Conservation (phyloP, 495 filamentous ascomycete species). For the Pseudotulostoma volvatum region DNA sequence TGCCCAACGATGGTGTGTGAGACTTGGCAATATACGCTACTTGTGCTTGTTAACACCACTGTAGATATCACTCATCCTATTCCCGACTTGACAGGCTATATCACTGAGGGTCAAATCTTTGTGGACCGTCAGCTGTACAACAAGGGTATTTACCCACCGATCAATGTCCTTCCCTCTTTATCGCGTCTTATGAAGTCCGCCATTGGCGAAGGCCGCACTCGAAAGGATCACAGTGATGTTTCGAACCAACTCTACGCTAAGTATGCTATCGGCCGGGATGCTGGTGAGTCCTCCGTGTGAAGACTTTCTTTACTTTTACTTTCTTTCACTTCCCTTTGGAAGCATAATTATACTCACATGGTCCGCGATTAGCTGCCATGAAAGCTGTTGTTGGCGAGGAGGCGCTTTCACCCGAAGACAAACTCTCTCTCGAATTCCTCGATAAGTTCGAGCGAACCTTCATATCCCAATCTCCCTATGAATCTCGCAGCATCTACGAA, state of each 20-base stretch:
- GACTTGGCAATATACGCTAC: conserved; percentile 1
- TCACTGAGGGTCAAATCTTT: conserved; percentile 97
- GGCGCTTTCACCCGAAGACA: conserved; percentile 87
- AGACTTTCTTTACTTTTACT: background rate
- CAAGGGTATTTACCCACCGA: conserved; percentile 93
- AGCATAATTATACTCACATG: no score
- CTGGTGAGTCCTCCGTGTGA: conserved; percentile 29
- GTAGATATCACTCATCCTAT: conserved; percentile 97
- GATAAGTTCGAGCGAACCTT: conserved; percentile 94
- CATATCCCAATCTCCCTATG: conserved; percentile 84
- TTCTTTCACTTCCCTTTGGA: no score
- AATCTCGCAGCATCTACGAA: conserved; percentile 76
- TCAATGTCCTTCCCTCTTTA: conserved; percentile 96
- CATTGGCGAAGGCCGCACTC: conserved; percentile 90
- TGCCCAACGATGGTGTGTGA: conserved; percentile 96
- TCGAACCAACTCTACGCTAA: conserved; percentile 99
- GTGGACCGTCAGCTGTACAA: conserved; percentile 90
- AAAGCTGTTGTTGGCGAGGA: conserved; percentile 99
- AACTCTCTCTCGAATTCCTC: conserved; percentile 92
- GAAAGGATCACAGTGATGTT: conserved; percentile 92
- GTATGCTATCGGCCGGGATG: conserved; percentile 97
- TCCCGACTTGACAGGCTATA: conserved; percentile 96
- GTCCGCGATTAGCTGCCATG: conserved; percentile 70
- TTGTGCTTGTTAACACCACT: conserved; percentile 7
- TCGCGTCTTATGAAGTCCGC: conserved; percentile 99